A percentile compares a stretch with the other conserved stretches of the same genome.
These are phyloP conservation scores for Biscogniauxia mediterranea DNA, from an alignment of 2,329 filamentous ascomycete species.

Conservation along the genomic window DNA sequence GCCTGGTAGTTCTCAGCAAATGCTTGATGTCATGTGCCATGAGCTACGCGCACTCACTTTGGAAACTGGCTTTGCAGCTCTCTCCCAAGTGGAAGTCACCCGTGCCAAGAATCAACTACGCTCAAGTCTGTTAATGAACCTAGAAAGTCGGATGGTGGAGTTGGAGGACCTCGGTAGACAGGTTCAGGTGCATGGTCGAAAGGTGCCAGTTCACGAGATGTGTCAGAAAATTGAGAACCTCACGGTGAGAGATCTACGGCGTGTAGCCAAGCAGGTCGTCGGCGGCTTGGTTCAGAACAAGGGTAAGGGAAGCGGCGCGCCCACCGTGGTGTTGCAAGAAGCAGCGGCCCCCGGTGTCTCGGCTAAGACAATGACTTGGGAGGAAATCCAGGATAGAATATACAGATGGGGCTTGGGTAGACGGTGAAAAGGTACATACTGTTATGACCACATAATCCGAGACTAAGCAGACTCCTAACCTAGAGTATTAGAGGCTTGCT, in stretches of 20 bases:
- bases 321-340: slow-evolving; percentile 93
- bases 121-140: slow-evolving; percentile 89
- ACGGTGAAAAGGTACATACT: slow-evolving; percentile 28
- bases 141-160: slow-evolving; percentile 96
- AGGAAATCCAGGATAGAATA: slow-evolving; percentile 85
- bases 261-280: slow-evolving; percentile 78
- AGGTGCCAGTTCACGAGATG: slow-evolving; percentile 92
- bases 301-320: slow-evolving; percentile 78
- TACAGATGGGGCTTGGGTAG: slow-evolving; percentile 78
- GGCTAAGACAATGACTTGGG: slow-evolving; percentile 73
- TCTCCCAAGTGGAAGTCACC: slow-evolving; percentile 76
- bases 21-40: slow-evolving; percentile 94
- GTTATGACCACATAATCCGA: slow-evolving; percentile 6
- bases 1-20: slow-evolving; percentile 72
- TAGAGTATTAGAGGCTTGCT: not conserved
- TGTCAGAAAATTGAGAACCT: slow-evolving; percentile 80
- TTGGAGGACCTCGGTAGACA: slow-evolving; percentile 92
- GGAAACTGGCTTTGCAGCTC: slow-evolving; percentile 68
- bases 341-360: slow-evolving; percentile 71
- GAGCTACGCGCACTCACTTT: slow-evolving; percentile 78
- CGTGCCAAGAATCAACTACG: slow-evolving; percentile 97
- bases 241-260: slow-evolving; percentile 74
- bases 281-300: slow-evolving; percentile 72
- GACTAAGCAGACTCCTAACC: slow-evolving; percentile 6
- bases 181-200: slow-evolving; percentile 93